phyloP scores from a whole-genome alignment of 805 yeast genomes.

The Myxozyma melibiosi region DNA sequence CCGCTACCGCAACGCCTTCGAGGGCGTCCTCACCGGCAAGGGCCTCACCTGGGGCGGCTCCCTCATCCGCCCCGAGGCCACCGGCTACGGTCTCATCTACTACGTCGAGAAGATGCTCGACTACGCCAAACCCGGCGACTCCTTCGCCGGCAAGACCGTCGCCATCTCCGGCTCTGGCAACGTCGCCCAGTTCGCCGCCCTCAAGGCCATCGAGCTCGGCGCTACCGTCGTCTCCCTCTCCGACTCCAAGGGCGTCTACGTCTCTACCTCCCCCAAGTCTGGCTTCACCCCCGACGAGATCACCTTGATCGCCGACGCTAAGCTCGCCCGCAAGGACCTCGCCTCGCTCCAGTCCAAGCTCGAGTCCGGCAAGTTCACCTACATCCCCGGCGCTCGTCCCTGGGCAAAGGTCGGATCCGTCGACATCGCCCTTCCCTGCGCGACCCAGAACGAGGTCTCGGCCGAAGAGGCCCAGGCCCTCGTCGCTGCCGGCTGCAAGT shows the following conservation, averaged over 20 bases:
- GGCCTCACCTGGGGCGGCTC: constrained; percentile 99
- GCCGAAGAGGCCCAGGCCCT: constrained; percentile 96
- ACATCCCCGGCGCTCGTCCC: constrained; percentile 93
- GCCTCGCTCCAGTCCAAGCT: constrained; percentile 38
- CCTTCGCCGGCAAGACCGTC: constrained; percentile 86
- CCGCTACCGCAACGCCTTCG: constrained; percentile 85
- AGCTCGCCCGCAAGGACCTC: constrained; percentile 66
- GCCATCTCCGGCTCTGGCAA: constrained; percentile 98
- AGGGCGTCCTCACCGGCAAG: constrained; percentile 98
- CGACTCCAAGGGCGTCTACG: constrained; percentile 90
- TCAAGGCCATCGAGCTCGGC: constrained; percentile 95
- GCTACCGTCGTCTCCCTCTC: constrained; percentile 92
- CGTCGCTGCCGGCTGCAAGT: constrained; percentile 87
- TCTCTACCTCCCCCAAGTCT: constrained; percentile 52
- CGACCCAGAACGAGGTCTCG: constrained; percentile 97
- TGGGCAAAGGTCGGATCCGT: constrained; percentile 90
- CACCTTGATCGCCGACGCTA: constrained; percentile 75
- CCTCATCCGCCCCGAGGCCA: constrained; percentile 97
- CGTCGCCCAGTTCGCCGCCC: constrained; percentile 98
- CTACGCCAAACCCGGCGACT: constrained; percentile 74
- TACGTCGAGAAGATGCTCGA: constrained; percentile 97
- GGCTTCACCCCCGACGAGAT: constrained; percentile 88
- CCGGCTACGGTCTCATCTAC: constrained; percentile 97
- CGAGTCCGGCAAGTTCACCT: constrained; percentile 54
- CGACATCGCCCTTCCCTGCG: constrained; percentile 96